phyloP scores from a whole-genome alignment of 2,329 filamentous ascomycete genomes.

The Peltaster fructicola region DNA sequence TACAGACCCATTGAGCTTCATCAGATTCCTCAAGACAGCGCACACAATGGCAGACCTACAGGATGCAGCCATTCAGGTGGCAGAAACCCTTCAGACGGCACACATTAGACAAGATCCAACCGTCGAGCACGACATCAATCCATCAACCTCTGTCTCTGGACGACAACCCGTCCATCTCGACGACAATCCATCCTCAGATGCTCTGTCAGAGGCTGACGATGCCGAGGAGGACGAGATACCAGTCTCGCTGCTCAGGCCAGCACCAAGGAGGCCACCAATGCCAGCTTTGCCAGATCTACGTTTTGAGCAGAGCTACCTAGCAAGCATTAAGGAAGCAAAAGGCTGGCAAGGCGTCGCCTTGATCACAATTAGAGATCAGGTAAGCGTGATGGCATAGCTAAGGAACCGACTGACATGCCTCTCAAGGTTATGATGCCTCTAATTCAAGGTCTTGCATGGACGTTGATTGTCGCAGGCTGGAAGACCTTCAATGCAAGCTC shows the following conservation, averaged over 20 bases:
- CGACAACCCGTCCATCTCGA: constrained; percentile 41
- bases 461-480: constrained; percentile 71
- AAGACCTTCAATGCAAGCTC: constrained; percentile 71
- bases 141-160: constrained; percentile 53
- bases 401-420: constrained; percentile 1
- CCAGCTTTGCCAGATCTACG: constrained; percentile 66
- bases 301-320: constrained; percentile 95
- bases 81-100: constrained; percentile 63
- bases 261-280: constrained; percentile 39
- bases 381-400: constrained; percentile 22
- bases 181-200: constrained; percentile 14
- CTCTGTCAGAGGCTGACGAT: constrained; percentile 28
- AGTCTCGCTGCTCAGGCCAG: constrained; percentile 41
- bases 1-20: not conserved
- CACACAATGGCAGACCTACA: constrained; percentile 11
- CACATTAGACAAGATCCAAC: constrained; percentile 60
- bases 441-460: constrained; percentile 77
- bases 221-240: constrained; percentile 51
- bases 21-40: not conserved
- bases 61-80: constrained; percentile 35
- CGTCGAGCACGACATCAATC: constrained; percentile 58
- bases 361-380: constrained; percentile 82
- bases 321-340: constrained; percentile 66
- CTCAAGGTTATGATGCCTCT: constrained; percentile 65
- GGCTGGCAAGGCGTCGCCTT: constrained; percentile 62